phyloP scores from a whole-genome alignment of 495 filamentous ascomycete genomes.

The Daldinia childiae region DNA sequence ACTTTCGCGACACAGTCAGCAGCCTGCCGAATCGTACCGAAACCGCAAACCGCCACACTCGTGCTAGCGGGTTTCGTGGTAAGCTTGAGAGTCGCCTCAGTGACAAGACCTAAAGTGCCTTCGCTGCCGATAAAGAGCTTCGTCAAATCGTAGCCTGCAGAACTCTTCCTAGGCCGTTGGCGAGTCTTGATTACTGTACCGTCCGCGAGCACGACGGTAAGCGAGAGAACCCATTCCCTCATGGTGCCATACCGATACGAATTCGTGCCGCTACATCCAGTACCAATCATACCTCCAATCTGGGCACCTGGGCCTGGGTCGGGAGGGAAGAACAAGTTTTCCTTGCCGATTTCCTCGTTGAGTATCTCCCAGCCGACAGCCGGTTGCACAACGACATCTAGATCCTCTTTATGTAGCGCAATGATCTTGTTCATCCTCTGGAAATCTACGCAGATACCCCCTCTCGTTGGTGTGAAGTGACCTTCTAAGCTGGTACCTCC shows the following conservation, averaged over 20 bases:
- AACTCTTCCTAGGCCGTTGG: slow-evolving; percentile 78
- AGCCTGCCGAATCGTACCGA: slow-evolving; percentile 78
- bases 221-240: slow-evolving; percentile 91
- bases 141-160: slow-evolving; percentile 88
- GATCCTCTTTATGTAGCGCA: slow-evolving; percentile 73
- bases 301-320: slow-evolving; percentile 84
- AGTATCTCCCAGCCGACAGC: slow-evolving; percentile 81
- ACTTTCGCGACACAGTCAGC: slow-evolving; percentile 83
- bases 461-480: slow-evolving; percentile 77
- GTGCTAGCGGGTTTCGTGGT: slow-evolving; percentile 78
- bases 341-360: slow-evolving; percentile 73
- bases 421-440: slow-evolving; percentile 78
- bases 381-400: slow-evolving; percentile 85
- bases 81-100: slow-evolving; percentile 85
- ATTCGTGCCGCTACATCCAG: slow-evolving; percentile 93
- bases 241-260: slow-evolving; percentile 95
- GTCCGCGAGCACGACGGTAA: slow-evolving; percentile 93
- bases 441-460: slow-evolving; percentile 83
- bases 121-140: slow-evolving; percentile 90
- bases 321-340: slow-evolving; percentile 82
- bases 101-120: slow-evolving; percentile 89
- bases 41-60: slow-evolving; percentile 86
- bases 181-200: slow-evolving; percentile 91
- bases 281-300: slow-evolving; percentile 97
- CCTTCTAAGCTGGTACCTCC: slow-evolving; percentile 85